Percentiles rank a stretch among this genome's conserved stretches.
Evolutionary conservation across 2,329 filamentous ascomycete species (phyloP).

Genomic region (Penicillium olsonii): DNA sequence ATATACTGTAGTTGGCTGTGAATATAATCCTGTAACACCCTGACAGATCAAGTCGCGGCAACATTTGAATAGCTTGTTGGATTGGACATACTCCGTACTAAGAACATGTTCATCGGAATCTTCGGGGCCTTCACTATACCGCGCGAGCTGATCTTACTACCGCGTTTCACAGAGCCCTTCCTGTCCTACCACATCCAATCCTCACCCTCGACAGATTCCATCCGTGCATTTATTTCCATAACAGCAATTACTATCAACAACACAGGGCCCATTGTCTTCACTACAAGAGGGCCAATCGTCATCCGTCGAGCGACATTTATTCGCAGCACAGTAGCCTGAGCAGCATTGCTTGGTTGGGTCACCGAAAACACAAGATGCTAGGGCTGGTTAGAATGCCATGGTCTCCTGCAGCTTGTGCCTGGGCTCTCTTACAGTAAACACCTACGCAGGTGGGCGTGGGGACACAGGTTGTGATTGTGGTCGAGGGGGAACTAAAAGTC

Average conservation of each 20-base stretch:
- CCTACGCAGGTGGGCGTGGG: slow-evolving; percentile 27
- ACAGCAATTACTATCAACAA: slow-evolving; percentile 30
- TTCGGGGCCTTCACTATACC: too few relatives aligned
- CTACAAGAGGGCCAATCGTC: slow-evolving; percentile 28
- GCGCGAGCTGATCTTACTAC: too few relatives aligned
- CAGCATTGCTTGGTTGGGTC: slow-evolving; percentile 23
- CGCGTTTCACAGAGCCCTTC: too few relatives aligned
- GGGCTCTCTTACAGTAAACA: slow-evolving; percentile 24
- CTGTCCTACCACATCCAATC: too few relatives aligned
- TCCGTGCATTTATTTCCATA: slow-evolving; percentile 29
- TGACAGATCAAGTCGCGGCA: too few relatives aligned
- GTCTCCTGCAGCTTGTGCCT: not conserved
- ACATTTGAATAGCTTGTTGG: too few relatives aligned
- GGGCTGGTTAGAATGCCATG: not conserved
- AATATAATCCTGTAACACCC: too few relatives aligned
- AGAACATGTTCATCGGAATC: too few relatives aligned
- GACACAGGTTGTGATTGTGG: slow-evolving; percentile 26
- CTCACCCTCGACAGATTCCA: slow-evolving; percentile 21
- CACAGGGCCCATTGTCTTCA: slow-evolving; percentile 29
- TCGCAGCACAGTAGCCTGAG: slow-evolving; percentile 33
- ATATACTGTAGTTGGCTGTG: too few relatives aligned
- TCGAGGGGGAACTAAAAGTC: slow-evolving; percentile 21
- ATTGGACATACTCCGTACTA: too few relatives aligned
- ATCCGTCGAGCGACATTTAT: slow-evolving; percentile 31
- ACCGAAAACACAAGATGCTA: slow-evolving; percentile 22